Evolutionary conservation across 345 rosid genomes (phyloP).

Genomic region (Lepidium didymum): DNA sequence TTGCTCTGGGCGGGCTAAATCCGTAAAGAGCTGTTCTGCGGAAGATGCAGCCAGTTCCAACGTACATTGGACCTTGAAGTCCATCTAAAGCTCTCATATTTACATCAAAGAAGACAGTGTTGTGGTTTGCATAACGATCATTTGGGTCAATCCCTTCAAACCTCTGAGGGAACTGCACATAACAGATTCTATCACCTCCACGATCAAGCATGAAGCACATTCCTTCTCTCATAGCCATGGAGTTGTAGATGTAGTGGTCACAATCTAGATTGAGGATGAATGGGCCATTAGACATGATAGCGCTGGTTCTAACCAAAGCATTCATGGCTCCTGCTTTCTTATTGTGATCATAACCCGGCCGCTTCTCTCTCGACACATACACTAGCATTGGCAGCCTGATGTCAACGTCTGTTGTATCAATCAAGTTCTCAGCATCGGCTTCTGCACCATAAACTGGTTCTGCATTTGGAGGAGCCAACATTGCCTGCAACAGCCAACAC

Average conservation of each 20-base stretch:
- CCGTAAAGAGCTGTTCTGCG: constrained; percentile 59
- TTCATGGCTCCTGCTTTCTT: constrained; percentile 77
- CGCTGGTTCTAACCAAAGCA: constrained; percentile 54
- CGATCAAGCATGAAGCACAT: constrained; percentile 71
- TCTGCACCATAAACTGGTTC: constrained; percentile 59
- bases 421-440: constrained; percentile 43
- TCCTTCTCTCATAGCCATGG: constrained; percentile 55
- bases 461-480: constrained; percentile 74
- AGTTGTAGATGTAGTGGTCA: constrained; percentile 56
- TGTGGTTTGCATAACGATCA: constrained; percentile 60
- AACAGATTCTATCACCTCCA: constrained; percentile 53
- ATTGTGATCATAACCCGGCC: constrained; percentile 62
- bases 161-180: constrained; percentile 63
- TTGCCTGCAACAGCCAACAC: constrained; percentile 37
- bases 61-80: constrained; percentile 58
- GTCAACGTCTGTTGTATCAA: constrained; percentile 52
- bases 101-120: constrained; percentile 59
- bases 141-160: constrained; percentile 61
- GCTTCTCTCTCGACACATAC: constrained; percentile 59
- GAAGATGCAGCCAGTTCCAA: constrained; percentile 61
- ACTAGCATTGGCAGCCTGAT: constrained; percentile 52
- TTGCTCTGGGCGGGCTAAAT: constrained; percentile 66
- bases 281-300: constrained; percentile 66
- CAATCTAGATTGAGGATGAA: constrained; percentile 64
- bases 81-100: constrained; percentile 67